A percentile compares a stretch with the other conserved stretches of the same genome.
Evolutionary conservation across 1,284 basidiomycete species (phyloP).

Genomic region (Ganoderma multipileum): DNA sequence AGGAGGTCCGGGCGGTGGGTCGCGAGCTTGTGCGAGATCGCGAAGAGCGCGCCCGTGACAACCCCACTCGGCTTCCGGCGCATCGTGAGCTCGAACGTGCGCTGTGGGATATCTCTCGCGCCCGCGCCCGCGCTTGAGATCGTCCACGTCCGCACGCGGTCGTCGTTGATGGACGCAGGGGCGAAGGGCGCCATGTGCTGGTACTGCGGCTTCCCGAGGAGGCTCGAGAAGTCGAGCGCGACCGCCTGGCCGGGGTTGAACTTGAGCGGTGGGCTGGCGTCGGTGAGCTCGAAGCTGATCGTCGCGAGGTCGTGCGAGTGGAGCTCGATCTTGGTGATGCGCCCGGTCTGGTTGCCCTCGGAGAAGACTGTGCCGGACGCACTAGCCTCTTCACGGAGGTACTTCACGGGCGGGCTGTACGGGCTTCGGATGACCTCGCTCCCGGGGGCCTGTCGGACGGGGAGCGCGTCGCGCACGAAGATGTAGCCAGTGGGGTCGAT

Average conservation of each 20-base stretch:
- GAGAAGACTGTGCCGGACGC: neutral
- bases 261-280: neutral
- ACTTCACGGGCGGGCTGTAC: neutral
- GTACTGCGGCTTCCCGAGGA: slow-evolving; percentile 3
- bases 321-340: neutral
- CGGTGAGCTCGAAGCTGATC: neutral
- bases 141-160: slow-evolving; percentile 2
- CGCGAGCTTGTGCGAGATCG: slow-evolving; percentile 1
- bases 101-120: neutral
- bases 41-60: neutral
- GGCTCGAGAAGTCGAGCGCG: slow-evolving; percentile 1
- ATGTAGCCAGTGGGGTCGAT: slow-evolving; percentile 4
- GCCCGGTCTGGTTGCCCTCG: neutral
- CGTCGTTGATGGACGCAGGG: slow-evolving; percentile 1
- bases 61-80: neutral
- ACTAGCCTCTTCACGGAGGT: neutral
- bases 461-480: slow-evolving; percentile 1
- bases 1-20: neutral
- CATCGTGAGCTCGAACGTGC: neutral
- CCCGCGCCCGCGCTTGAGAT: neutral
- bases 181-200: slow-evolving; percentile 1
- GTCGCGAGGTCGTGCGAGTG: neutral
- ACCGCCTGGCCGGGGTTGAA: slow-evolving; percentile 1
- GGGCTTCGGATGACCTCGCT: neutral
- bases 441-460: neutral